A percentile compares a stretch with the other conserved stretches of the same genome.
Evolutionary conservation across 163 green algal genomes (phyloP).

Genomic region (Trebouxia gelatinosa): DNA sequence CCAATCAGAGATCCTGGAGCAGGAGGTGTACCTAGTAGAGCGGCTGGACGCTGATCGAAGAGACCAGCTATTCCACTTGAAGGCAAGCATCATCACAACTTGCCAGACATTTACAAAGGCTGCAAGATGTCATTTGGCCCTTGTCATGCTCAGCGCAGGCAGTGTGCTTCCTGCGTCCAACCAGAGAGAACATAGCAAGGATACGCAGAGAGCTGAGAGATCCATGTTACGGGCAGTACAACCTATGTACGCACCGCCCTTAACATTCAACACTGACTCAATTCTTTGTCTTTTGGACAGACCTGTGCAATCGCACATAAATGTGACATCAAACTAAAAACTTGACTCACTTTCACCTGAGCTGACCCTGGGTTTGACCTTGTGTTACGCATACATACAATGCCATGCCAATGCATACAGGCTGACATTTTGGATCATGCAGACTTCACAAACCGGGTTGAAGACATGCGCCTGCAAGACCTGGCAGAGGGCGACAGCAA

Average conservation of each 20-base stretch:
- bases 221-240: conserved; percentile 85
- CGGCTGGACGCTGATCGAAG: conserved; percentile 62
- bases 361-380: no score
- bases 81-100: conserved; percentile 47
- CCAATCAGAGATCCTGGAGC: conserved; percentile 88
- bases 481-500: conserved; percentile 87
- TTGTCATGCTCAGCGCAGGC: conserved; percentile 56
- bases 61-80: conserved; percentile 77
- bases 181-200: conserved; percentile 85
- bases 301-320: no score
- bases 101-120: background rate
- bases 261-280: no score
- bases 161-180: conserved; percentile 90
- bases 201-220: conserved; percentile 83
- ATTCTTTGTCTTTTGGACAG: no score
- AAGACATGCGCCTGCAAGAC: conserved; percentile 89
- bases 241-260: conserved; percentile 84
- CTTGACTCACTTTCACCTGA: no score
- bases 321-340: no score
- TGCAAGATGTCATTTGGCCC: background rate
- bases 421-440: conserved; percentile 27
- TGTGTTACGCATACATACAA: no score
- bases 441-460: conserved; percentile 94
- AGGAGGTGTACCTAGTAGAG: conserved; percentile 93
- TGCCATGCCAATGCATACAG: background rate